These are phyloP conservation scores for Parastagonospora nodorum DNA, from an alignment of 2,329 filamentous ascomycete species.

Conservation along the genomic window DNA sequence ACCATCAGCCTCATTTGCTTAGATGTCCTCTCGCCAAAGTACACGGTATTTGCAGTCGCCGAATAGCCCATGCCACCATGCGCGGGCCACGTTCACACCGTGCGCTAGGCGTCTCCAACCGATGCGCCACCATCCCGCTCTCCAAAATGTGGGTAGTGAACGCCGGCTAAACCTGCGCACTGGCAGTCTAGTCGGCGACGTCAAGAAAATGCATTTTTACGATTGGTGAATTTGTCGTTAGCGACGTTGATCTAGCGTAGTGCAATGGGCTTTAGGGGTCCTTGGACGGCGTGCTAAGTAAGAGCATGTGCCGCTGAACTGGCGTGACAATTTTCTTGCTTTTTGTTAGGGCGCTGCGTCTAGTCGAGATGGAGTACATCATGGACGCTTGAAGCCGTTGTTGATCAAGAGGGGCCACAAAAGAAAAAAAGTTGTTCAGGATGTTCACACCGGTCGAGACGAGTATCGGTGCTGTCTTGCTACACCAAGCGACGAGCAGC, in stretches of 20 bases:
- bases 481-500: conserved; percentile 57
- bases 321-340: background rate
- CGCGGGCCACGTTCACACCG: conserved; percentile 16
- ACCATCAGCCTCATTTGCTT: conserved; percentile 5
- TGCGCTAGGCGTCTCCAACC: conserved; percentile 18
- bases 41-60: conserved; percentile 6
- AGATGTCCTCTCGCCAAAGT: conserved; percentile 1
- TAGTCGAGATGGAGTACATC: background rate
- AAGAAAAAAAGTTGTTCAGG: background rate
- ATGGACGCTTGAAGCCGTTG: background rate
- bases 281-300: background rate
- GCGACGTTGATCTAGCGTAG: conserved; percentile 10
- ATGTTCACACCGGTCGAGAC: conserved; percentile 62
- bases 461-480: conserved; percentile 55
- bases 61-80: conserved; percentile 14
- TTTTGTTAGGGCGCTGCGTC: background rate
- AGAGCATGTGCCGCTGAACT: background rate
- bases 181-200: conserved; percentile 25
- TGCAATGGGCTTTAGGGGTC: conserved; percentile 1
- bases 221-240: conserved; percentile 14
- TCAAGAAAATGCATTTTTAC: conserved; percentile 3
- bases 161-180: conserved; percentile 16
- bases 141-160: conserved; percentile 1
- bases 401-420: background rate
- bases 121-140: conserved; percentile 14